Base-by-base conservation (phyloP, 257 asterid species). In the Asclepias syriaca region DNA sequence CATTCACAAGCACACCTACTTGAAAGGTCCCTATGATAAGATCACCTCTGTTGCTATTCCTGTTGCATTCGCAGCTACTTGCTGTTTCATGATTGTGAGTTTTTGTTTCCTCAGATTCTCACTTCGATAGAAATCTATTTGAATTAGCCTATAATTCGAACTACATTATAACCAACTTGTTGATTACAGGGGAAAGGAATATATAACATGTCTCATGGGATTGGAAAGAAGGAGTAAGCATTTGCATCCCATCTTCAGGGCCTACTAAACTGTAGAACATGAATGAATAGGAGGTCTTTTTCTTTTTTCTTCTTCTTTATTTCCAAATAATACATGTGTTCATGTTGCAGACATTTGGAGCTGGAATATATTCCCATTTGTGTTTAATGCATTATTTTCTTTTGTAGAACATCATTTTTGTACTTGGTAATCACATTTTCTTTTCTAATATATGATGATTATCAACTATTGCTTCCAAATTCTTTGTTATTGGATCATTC, bases 121-220 rank as follows among this genome's bases (percentile, higher is more conserved):
- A 22, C 50, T 72, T 66, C 15, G 49, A 12, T 67, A 21, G 22
- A n/a, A 46, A 48, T 21, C 24, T 49, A 18, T 70, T 45, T 27
- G 48, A 71, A 24, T 48, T 5, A 66, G 56, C 54, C 19, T 34
- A 34, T 59, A 65, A 46, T 70, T 65, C 22, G 34, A 55, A 45
- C 16, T 32, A 6, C 21, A 16, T 22, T 29, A 0, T 27, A 27
- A 37, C 73, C 24, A 73, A 48, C 21, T 66, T 27, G 2, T 73
- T 67, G 18, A 65, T 66, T 74, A 4, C 91, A 90, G 96, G 91
- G 78, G 12, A 85, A 81, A 77, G 96, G 96, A 66, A 88, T 90
- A 80, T 90, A 90, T 75, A 85, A 86, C 77, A 79, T 90, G 97
- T 84, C 97, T 65, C 90, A 88, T 82, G 97, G 93, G 72, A 83